Base-by-base conservation (phyloP, 1,139 yeast genomes). In the Zygosaccharomyces pseudobailii region DNA sequence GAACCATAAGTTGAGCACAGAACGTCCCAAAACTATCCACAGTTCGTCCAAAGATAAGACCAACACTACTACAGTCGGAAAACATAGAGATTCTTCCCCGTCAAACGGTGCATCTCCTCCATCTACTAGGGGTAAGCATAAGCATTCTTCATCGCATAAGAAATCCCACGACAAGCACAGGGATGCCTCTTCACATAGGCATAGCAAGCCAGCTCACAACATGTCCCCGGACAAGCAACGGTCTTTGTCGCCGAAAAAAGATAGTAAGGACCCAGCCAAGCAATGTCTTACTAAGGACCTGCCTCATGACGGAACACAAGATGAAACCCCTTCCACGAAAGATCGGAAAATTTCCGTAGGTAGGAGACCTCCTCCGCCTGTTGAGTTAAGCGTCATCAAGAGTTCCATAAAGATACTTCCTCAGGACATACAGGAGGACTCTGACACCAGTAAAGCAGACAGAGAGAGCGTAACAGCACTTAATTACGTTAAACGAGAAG, bases 341-440 rank as follows among this genome's bases (percentile, higher is more conserved):
- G 39, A 23, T 9, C 39, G 28, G 6, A 38, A 27, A 28, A 24
- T 32, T 13, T 21, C 35, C 17, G 28, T 24, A 19, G 38, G 39
- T 22, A 43, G 51, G 36, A 46, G 56, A 25, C 56, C 55, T 8
- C 56, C 53, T 19, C 57, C 57, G 10, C 47, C 46, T 6, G 41
- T 50, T 3, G 53, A 52, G 42, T 28, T 52, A 19, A 32, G 25
- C 4, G 39, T 17, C 21, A 24, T 47, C n/a, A 50, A 23, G 13
- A 36, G 24, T 9, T 35, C 41, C 17, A 27, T 35, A 40, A 41
- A 21, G 35, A 35, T 10, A 25, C 35, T 39, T 22, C 43, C 42
- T 24, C 17, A 13, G 30, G 6, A 34, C 32, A 17, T n/a, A 33
- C 27, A 8, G 6, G 9, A 35, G 24, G 13, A 38, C 10, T 13